Conservation (phyloP, 2,329 filamentous ascomycete genomes). For the Talaromyces sp. region DNA sequence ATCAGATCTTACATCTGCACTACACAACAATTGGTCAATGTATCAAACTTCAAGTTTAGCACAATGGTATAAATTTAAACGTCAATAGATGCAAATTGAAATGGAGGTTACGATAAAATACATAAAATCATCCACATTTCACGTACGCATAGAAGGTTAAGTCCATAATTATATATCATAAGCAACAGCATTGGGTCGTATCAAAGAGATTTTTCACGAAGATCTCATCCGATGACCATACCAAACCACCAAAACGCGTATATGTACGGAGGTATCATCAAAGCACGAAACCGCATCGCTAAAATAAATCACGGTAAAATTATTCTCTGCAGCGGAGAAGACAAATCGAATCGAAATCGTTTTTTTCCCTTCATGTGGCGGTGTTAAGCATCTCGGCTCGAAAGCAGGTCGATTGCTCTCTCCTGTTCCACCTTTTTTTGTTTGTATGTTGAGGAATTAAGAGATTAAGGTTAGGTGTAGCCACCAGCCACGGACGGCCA, state of each 20-base stretch:
- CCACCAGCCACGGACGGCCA: constrained; percentile 63
- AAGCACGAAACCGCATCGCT: constrained; percentile 12
- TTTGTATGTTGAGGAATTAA: constrained; percentile 1
- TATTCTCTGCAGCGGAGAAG: not conserved
- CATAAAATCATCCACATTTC: not conserved
- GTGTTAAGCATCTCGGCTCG: constrained; percentile 4
- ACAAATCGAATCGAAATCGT: constrained; percentile 5
- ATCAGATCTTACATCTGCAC: too few species aligned
- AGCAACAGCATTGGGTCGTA: not conserved
- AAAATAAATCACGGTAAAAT: constrained; percentile 7
- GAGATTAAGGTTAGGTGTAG: constrained; percentile 23
- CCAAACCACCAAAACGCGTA: constrained; percentile 4
- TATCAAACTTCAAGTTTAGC: too few species aligned
- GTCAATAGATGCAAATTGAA: too few species aligned
- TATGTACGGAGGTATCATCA: constrained; percentile 15
- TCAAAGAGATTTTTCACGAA: not conserved
- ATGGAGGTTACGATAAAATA: not conserved
- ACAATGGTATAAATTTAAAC: too few species aligned
- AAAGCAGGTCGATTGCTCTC: not conserved
- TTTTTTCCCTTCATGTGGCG: not conserved
- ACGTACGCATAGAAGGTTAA: not conserved
- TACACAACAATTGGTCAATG: too few species aligned
- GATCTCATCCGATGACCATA: not conserved
- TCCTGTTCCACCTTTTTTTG: not conserved
- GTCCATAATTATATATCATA: constrained; percentile 4